A percentile compares a stretch with the other conserved stretches of the same genome.
These are phyloP conservation scores for Castanospermum australe DNA, from an alignment of 306 rosid species.

Conservation along the genomic window DNA sequence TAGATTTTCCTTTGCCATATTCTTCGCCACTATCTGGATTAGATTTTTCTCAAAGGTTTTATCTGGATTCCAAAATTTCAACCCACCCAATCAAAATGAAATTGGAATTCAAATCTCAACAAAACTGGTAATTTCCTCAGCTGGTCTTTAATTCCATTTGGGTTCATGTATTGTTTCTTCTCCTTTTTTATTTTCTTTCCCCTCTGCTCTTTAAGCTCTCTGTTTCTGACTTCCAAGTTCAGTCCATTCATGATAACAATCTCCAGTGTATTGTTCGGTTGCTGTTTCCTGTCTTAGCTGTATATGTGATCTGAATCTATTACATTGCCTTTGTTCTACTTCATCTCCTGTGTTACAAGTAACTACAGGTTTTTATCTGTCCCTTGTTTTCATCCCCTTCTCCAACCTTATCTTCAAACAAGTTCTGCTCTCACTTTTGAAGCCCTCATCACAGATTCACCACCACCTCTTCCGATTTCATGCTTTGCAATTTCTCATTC, in stretches of 20 bases:
- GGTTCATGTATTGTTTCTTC: background rate
- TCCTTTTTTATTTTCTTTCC: background rate
- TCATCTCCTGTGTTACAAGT: conserved; percentile 19
- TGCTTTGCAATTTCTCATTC: background rate
- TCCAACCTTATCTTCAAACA: conserved; percentile 30
- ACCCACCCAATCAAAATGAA: conserved; percentile 11
- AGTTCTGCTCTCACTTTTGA: background rate
- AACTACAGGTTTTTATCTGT: conserved; percentile 30
- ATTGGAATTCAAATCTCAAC: conserved; percentile 26
- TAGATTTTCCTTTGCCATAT: background rate
- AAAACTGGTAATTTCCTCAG: conserved; percentile 37
- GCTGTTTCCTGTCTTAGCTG: conserved; percentile 30
- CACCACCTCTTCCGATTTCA: background rate
- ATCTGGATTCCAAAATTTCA: conserved; percentile 20
- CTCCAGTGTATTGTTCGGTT: conserved; percentile 34
- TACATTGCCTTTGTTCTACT: conserved; percentile 25
- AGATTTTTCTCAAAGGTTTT: background rate
- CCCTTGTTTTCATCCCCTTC: conserved; percentile 36
- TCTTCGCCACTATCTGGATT: background rate
- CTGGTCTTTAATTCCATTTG: conserved; percentile 8
- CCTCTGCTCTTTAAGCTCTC: conserved; percentile 5
- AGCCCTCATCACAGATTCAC: background rate
- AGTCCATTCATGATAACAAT: conserved; percentile 16
- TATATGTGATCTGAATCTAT: conserved; percentile 44
- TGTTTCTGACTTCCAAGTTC: background rate